phyloP scores from a whole-genome alignment of 768 basidiomycete genomes.

The Hypholoma fasciculare region DNA sequence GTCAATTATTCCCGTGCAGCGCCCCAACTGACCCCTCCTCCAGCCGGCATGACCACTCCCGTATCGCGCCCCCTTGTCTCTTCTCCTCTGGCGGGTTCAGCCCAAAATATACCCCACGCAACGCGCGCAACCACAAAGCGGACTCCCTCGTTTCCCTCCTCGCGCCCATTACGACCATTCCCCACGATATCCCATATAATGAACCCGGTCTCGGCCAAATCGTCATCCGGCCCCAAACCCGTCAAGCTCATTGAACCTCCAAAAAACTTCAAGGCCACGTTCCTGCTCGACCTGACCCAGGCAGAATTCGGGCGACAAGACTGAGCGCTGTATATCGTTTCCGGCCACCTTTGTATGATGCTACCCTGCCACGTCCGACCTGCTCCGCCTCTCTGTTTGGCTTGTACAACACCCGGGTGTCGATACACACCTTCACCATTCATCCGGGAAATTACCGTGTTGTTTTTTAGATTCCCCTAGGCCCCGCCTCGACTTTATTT shows the following conservation, averaged over 20 bases:
- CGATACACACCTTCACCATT: neutral
- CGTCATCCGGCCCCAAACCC: constrained; percentile 33
- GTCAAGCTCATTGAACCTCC: constrained; percentile 83
- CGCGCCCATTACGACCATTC: constrained; percentile 80
- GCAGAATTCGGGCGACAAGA: constrained; percentile 76
- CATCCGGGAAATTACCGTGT: neutral
- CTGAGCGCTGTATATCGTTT: neutral
- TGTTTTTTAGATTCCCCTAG: constrained; percentile 1
- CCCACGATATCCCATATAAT: constrained; percentile 55
- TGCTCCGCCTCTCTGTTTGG: neutral
- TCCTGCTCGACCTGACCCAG: constrained; percentile 80
- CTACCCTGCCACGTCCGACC: neutral
- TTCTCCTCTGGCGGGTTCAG: constrained; percentile 59
- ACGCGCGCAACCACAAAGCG: constrained; percentile 41
- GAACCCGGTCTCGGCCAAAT: constrained; percentile 26
- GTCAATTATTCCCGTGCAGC: constrained; percentile 12
- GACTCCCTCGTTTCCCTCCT: constrained; percentile 60
- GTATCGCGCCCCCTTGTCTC: constrained; percentile 55
- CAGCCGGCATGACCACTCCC: constrained; percentile 43
- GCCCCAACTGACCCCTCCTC: constrained; percentile 3
- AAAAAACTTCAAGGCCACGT: constrained; percentile 65
- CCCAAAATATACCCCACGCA: constrained; percentile 24
- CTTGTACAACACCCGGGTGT: constrained; percentile 1
- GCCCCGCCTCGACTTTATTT: neutral
- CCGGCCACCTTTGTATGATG: neutral